Percentiles rank a stretch among this genome's conserved stretches.
Evolutionary conservation across 352 stramenopile species (phyloP).

Genomic region (Phytophthora multivora): DNA sequence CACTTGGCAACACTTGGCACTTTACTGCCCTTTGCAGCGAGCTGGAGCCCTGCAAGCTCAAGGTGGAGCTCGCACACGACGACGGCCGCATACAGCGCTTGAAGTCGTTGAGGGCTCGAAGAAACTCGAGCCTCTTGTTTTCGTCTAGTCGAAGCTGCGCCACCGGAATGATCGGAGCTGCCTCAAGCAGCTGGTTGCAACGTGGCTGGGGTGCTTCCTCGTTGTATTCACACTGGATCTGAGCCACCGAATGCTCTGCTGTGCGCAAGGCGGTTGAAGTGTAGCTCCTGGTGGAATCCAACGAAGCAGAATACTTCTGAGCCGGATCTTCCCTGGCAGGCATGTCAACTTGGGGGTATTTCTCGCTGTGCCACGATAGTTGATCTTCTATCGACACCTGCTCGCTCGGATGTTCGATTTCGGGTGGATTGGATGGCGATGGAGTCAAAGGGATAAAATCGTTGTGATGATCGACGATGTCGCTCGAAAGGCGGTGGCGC

Average conservation of each 20-base stretch:
- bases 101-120: slow-evolving; percentile 50
- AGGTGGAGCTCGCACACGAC: background rate
- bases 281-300: background rate
- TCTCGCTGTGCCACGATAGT: background rate
- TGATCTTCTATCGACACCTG: background rate
- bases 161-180: background rate
- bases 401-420: background rate
- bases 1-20: no score
- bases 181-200: background rate
- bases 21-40: no score
- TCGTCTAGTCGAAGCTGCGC: slow-evolving; percentile 10
- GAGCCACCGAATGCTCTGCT: background rate
- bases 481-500: background rate
- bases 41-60: no score
- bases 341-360: background rate
- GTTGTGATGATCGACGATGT: background rate
- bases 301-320: background rate
- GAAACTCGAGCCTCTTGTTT: slow-evolving; percentile 48
- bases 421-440: background rate
- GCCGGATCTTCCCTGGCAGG: background rate
- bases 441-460: slow-evolving; percentile 15
- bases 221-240: slow-evolving; percentile 6
- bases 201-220: background rate
- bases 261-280: background rate
- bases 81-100: slow-evolving; percentile 43